Conservation (phyloP, 1,284 basidiomycete species). For the Wolfiporia cocos region DNA sequence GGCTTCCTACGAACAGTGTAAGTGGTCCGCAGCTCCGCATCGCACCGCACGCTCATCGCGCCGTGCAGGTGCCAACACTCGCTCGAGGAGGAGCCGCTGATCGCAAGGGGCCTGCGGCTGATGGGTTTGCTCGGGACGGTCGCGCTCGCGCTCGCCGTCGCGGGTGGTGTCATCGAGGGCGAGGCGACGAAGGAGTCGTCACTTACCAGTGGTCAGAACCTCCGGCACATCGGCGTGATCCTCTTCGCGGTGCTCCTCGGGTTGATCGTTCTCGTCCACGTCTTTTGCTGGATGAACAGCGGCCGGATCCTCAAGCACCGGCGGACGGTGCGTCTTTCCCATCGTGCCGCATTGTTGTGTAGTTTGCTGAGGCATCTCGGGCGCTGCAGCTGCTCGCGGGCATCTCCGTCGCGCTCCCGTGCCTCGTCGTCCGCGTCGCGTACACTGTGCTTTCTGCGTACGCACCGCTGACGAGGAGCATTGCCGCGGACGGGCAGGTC, state of each 20-base stretch:
- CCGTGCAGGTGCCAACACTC: slow-evolving; percentile 20
- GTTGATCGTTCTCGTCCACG: slow-evolving; percentile 34
- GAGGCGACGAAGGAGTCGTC: slow-evolving; percentile 6
- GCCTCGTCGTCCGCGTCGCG: slow-evolving; percentile 50
- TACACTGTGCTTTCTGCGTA: slow-evolving; percentile 49
- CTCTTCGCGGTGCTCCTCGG: slow-evolving; percentile 44
- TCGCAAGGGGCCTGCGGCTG: slow-evolving; percentile 27
- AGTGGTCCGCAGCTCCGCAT: slow-evolving; percentile 20
- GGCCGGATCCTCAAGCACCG: slow-evolving; percentile 44
- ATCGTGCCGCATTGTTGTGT: too few species aligned
- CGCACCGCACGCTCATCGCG: slow-evolving; percentile 11
- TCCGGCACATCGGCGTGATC: slow-evolving; percentile 44
- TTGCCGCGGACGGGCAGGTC: slow-evolving; percentile 9
- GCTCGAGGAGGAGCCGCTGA: slow-evolving; percentile 10
- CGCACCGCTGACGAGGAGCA: slow-evolving; percentile 11
- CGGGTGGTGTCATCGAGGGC: slow-evolving; percentile 30
- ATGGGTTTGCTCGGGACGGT: slow-evolving; percentile 35
- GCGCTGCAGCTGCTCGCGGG: slow-evolving; percentile 43
- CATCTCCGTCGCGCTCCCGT: slow-evolving; percentile 47
- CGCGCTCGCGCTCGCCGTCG: slow-evolving; percentile 44
- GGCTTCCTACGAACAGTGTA: slow-evolving; percentile 59
- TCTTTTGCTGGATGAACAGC: slow-evolving; percentile 43
- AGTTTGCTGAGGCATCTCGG: too few species aligned
- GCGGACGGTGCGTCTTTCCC: slow-evolving; percentile 29
- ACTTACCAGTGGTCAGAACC: slow-evolving; percentile 18